Conservation (phyloP, 345 rosid species). For the Fremontodendron californicum region DNA sequence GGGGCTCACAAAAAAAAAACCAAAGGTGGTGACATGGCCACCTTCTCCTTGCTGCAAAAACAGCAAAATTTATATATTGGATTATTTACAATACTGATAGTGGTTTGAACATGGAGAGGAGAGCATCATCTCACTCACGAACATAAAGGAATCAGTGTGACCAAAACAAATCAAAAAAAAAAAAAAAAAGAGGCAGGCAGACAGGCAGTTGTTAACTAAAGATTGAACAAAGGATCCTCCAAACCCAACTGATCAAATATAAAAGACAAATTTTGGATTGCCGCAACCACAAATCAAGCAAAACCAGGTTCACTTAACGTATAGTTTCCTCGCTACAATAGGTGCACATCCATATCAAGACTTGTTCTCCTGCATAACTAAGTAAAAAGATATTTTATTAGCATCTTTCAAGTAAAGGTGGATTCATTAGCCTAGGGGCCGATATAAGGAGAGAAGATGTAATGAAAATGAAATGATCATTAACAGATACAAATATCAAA, state of each 20-base stretch:
- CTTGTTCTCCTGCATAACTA: constrained; percentile 27
- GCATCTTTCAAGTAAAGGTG: background rate
- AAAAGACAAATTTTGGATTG: constrained; percentile 24
- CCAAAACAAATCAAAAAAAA: background rate
- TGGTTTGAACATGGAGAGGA: constrained; percentile 14
- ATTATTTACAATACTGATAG: constrained; percentile 29
- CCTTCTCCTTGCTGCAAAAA: no score
- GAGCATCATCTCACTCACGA: background rate
- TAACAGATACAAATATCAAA: background rate
- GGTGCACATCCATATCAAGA: constrained; percentile 14
- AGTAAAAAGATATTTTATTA: background rate
- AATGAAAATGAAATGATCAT: background rate
- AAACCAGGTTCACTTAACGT: background rate
- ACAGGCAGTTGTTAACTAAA: background rate
- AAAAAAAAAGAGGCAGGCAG: background rate
- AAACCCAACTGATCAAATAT: background rate
- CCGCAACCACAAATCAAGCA: background rate
- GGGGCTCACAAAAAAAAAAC: no score
- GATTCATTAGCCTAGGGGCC: background rate
- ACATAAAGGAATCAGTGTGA: background rate
- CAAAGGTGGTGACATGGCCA: no score
- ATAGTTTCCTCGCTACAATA: background rate
- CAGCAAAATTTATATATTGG: no score
- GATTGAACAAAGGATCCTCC: background rate
- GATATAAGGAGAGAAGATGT: background rate